Evolutionary conservation across 1,139 yeast genomes (phyloP), one percentile per base, ranked within the genome.

Genomic region (Blastobotrys niveus): DNA sequence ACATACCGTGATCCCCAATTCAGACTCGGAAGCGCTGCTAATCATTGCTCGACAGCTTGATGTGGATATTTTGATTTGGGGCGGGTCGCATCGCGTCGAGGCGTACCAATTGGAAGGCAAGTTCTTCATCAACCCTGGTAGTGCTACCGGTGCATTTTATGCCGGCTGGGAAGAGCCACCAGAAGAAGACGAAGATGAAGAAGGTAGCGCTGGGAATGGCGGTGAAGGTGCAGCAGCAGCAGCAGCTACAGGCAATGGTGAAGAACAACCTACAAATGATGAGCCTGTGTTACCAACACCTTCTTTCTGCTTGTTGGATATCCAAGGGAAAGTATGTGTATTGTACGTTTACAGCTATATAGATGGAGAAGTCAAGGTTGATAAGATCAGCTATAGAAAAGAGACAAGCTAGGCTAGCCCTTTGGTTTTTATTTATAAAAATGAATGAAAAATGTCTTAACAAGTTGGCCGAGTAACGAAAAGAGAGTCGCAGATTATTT

Each of bases 51-150:
- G 98, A 49, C 91, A 88, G 64, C 71, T 89, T 71, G 95, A 89
- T 61, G 97, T 86, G 38, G 97, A 91, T 63, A 76, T 91, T 8
- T 70, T 91, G 56, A 72, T 91, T n/a, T 87, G 94, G 86, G 97
- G 97, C n/a, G 95, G 96, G 0, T 82, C 95, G 1, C 95, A 87
- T 62, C 78, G 80, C 52, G 94, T 87, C 6, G 97, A 91, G 60
- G 96, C 96, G 0, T 91, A 87, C 59, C 86, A 93, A 9, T 69
- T 89, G 49, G 97, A 88, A 54, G 95, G 94, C 24, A 87, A 86
- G 66, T 87, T 89, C 64, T 91, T 91, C 59, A 74, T 91, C 21
- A 89, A 87, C 61, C 98, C 98, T 0, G 98, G 98, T 0, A 83
- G 95, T 60, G 95, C 94, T 36, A 88, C 97, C 0, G 98, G 98